Conservation (phyloP, 352 stramenopile species). For the Pythium catenulatum region DNA sequence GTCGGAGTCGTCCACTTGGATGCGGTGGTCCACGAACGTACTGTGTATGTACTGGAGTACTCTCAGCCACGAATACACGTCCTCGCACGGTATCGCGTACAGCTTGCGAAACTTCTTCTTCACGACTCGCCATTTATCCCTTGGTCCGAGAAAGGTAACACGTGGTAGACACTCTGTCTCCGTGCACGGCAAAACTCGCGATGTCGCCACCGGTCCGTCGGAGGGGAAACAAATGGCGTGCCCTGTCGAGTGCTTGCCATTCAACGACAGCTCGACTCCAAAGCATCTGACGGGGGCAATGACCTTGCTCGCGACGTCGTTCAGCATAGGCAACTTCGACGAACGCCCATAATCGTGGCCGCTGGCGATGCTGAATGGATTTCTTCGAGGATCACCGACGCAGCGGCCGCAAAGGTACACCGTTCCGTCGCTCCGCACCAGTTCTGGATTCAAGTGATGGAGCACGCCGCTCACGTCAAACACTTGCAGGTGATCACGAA, state of each 20-base stretch:
- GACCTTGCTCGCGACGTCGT: neutral
- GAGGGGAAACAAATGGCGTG: neutral
- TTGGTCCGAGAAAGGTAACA: neutral
- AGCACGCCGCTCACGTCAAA: neutral
- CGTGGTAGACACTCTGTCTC: too few species aligned
- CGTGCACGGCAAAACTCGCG: too few species aligned
- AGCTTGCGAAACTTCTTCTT: too few species aligned
- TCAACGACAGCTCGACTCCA: neutral
- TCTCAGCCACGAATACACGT: too few species aligned
- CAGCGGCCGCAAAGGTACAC: neutral
- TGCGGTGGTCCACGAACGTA: too few species aligned
- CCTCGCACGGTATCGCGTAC: too few species aligned
- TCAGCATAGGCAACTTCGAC: neutral
- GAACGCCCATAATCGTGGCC: too few species aligned
- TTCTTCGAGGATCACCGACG: neutral
- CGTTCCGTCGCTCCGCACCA: neutral
- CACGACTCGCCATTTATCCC: too few species aligned
- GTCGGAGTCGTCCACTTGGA: too few species aligned
- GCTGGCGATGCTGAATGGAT: neutral
- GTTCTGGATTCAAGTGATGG: neutral
- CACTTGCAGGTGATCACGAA: neutral
- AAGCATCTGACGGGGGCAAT: neutral
- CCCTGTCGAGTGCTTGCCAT: neutral
- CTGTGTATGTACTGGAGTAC: too few species aligned
- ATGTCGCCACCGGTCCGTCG: neutral